A percentile compares a stretch with the other conserved stretches of the same genome.
Evolutionary conservation across 495 filamentous ascomycete species (phyloP).

Genomic region (Aspergillus homomorphus): DNA sequence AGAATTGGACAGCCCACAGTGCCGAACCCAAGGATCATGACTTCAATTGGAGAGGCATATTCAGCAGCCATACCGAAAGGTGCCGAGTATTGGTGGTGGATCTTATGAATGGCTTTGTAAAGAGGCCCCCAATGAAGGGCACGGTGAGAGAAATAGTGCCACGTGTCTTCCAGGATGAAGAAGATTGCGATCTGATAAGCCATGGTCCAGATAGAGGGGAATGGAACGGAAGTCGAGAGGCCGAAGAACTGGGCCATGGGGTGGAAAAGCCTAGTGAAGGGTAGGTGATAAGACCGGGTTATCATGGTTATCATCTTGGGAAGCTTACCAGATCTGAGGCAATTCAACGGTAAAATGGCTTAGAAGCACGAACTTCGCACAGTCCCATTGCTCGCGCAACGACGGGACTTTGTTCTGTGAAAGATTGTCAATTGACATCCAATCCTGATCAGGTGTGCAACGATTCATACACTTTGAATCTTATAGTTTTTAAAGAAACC

Average conservation of each 20-base stretch:
- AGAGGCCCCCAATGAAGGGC: constrained; percentile 92
- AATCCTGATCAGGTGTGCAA: background rate
- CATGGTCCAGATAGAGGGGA: constrained; percentile 81
- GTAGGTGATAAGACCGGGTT: background rate
- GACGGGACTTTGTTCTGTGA: constrained; percentile 83
- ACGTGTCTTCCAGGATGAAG: constrained; percentile 93
- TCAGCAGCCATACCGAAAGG: constrained; percentile 96
- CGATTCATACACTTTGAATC: constrained; percentile 72
- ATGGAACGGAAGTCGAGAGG: constrained; percentile 83
- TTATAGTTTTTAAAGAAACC: constrained; percentile 89
- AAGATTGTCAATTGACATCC: background rate
- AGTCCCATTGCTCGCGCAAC: constrained; percentile 86
- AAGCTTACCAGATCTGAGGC: constrained; percentile 83
- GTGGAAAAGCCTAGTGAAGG: constrained; percentile 71
- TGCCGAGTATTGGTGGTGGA: constrained; percentile 97
- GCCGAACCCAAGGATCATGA: constrained; percentile 94
- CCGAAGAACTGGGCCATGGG: constrained; percentile 95
- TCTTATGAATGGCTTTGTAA: constrained; percentile 95
- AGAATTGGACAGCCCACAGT: constrained; percentile 79
- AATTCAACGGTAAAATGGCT: constrained; percentile 96
- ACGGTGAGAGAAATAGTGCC: constrained; percentile 98
- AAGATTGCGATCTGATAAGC: constrained; percentile 89
- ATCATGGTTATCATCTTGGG: background rate
- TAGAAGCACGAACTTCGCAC: constrained; percentile 84
- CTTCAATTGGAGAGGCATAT: constrained; percentile 96